These are phyloP conservation scores for Thelonectria discophora DNA, from an alignment of 2,329 filamentous ascomycete genomes.

Conservation along the genomic window DNA sequence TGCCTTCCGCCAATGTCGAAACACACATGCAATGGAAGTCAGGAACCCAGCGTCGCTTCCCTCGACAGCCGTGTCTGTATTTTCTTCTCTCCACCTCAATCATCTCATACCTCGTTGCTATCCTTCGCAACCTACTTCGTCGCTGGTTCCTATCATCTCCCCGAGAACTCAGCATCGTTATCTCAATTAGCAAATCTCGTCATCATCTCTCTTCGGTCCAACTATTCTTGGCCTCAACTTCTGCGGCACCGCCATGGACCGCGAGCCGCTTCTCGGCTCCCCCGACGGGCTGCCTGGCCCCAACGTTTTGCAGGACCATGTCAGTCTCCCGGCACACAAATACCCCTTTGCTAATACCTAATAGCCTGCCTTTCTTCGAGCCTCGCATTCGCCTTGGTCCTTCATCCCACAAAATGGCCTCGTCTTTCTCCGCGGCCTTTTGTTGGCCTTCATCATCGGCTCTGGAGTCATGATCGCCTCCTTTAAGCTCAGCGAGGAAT, in stretches of 20 bases:
- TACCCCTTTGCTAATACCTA: slow-evolving; percentile 23
- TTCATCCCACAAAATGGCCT: slow-evolving; percentile 57
- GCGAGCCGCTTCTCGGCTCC: slow-evolving; percentile 47
- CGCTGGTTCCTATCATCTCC: slow-evolving; percentile 23
- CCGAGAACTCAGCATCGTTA: slow-evolving; percentile 22
- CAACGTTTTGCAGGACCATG: slow-evolving; percentile 50
- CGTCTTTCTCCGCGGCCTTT: slow-evolving; percentile 53
- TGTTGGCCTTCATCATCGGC: slow-evolving; percentile 55
- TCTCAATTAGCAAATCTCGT: neutral
- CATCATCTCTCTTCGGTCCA: neutral
- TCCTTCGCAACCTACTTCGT: slow-evolving; percentile 12
- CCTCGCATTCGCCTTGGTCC: slow-evolving; percentile 61
- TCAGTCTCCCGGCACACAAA: slow-evolving; percentile 26
- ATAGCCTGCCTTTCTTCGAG: slow-evolving; percentile 61
- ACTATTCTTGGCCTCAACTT: neutral
- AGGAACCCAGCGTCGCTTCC: neutral
- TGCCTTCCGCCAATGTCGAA: slow-evolving; percentile 3
- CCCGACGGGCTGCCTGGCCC: slow-evolving; percentile 44
- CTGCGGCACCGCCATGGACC: slow-evolving; percentile 41
- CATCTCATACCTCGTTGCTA: slow-evolving; percentile 19
- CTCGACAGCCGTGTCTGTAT: slow-evolving; percentile 3
- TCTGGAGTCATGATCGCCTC: slow-evolving; percentile 53
- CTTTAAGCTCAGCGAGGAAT: slow-evolving; percentile 55
- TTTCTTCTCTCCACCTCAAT: slow-evolving; percentile 20
- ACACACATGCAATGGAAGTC: neutral